Evolutionary conservation across 1,284 basidiomycete genomes (phyloP).

Genomic region (Malassezia japonica): DNA sequence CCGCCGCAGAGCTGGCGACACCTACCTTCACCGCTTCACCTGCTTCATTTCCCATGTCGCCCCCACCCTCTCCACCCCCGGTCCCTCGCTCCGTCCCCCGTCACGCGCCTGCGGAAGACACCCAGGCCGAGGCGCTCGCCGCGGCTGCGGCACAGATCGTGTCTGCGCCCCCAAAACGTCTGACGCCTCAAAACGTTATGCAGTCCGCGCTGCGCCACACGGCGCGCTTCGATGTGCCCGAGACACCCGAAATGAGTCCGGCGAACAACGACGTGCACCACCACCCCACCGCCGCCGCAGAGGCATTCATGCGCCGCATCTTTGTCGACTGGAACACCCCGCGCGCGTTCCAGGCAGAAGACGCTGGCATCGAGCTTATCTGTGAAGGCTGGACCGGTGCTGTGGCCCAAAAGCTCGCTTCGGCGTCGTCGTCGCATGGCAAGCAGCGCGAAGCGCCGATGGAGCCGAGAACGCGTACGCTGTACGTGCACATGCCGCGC

Average conservation of each 20-base stretch:
- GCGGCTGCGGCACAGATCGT: too few species aligned
- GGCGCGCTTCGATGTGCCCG: slow-evolving; percentile 21
- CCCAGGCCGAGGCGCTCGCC: too few species aligned
- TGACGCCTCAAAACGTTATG: too few species aligned
- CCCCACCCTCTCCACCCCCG: slow-evolving; percentile 2
- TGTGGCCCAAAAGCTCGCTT: slow-evolving; percentile 16
- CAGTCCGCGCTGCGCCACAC: neutral
- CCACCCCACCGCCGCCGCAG: slow-evolving; percentile 24
- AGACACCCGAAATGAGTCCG: slow-evolving; percentile 36
- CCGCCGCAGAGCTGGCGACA: neutral
- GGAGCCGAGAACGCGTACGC: slow-evolving; percentile 19
- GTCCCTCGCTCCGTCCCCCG: neutral
- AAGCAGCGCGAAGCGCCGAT: neutral
- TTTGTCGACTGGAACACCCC: slow-evolving; percentile 22
- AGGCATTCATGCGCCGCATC: slow-evolving; percentile 27
- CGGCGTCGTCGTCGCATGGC: neutral
- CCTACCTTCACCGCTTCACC: neutral
- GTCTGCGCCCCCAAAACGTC: too few species aligned
- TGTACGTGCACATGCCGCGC: slow-evolving; percentile 38
- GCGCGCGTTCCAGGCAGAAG: slow-evolving; percentile 18
- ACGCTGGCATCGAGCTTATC: slow-evolving; percentile 35
- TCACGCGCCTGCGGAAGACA: too few species aligned
- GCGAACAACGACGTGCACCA: slow-evolving; percentile 29
- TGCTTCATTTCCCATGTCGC: neutral
- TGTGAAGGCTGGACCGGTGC: slow-evolving; percentile 38